Evolutionary conservation across 2,329 filamentous ascomycete species (phyloP), one percentile per base, ranked within the genome.

Genomic region (Aureobasidium sp.): DNA sequence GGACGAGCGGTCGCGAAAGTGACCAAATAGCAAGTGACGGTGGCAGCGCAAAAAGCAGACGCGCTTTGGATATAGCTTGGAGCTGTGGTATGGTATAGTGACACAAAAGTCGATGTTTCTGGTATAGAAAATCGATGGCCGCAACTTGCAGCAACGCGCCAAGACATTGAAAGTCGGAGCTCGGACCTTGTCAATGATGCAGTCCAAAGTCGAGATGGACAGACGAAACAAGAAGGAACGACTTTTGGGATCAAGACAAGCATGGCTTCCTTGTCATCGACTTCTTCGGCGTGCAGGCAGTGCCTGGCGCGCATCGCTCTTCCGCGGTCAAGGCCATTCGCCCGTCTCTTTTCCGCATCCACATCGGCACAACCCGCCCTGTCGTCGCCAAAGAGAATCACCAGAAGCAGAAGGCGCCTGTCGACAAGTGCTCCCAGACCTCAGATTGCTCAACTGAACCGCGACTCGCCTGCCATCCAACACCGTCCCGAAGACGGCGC

Each of bases 391-490:
- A 61, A 61, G 29, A 53, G 25, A 31, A 25, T 40, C 27, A 21
- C 33, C 15, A 55, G 49, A 35, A 55, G 50, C 21, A 55, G 33
- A 40, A 45, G 49, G 15, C 59, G 59, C 31, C n/a, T 58, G 27
- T 58, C 55, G 33, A 58, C 55, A 4, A 47, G 27, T 9, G 55
- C 42, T 27, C 43, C 55, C 8, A 47, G 23, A 31, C 55, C 29
- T 40, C 55, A 58, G 33, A 21, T 58, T 33, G 55, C 55, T n/a
- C 55, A 58, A 40, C 13, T 58, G 55, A 27, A 7, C 42, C 55
- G 55, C 19, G 42, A 47, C 8, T 47, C 55, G 9, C 43, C 55
- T 27, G 43, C 43, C 1, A 29, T 47, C 31, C 55, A 47, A 21
- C 29, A 31, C 21, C 13, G 10, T 5, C 27, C 38, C 29, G 29